Conservation (phyloP, 768 basidiomycete genomes). For the Pleurotus platypus region DNA sequence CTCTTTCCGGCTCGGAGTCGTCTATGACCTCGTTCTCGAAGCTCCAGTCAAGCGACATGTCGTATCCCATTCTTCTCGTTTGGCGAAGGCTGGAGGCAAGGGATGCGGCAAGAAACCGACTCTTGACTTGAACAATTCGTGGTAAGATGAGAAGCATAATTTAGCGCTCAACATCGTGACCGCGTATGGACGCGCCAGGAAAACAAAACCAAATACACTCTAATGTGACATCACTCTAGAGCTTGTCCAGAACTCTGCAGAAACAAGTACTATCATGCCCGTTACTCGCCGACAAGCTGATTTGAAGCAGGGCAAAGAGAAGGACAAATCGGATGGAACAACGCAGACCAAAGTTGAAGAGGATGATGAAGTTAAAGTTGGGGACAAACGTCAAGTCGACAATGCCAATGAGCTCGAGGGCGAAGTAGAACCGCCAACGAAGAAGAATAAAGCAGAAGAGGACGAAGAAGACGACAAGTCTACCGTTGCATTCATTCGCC, state of each 20-base stretch:
- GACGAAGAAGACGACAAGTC: constrained; percentile 10
- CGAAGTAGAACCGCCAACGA: constrained; percentile 16
- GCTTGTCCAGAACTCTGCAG: not conserved
- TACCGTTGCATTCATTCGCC: not conserved
- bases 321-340: constrained; percentile 4
- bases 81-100: not conserved
- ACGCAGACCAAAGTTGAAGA: not conserved
- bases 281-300: constrained; percentile 28
- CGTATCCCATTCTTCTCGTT: not conserved
- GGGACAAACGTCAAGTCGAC: constrained; percentile 14
- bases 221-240: not conserved
- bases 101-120: not conserved
- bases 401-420: constrained; percentile 8
- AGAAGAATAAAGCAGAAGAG: constrained; percentile 23
- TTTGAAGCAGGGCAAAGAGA: constrained; percentile 7
- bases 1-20: constrained; percentile 67
- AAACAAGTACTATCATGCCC: constrained; percentile 23
- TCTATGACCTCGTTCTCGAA: constrained; percentile 42
- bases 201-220: not conserved
- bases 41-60: not conserved
- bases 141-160: constrained; percentile 2
- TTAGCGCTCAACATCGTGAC: constrained; percentile 1
- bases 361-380: constrained; percentile 4
- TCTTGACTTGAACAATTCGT: not conserved
- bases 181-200: not conserved